These are phyloP conservation scores for Aspergillus amoenus DNA, from an alignment of 2,329 filamentous ascomycete species.

Conservation along the genomic window DNA sequence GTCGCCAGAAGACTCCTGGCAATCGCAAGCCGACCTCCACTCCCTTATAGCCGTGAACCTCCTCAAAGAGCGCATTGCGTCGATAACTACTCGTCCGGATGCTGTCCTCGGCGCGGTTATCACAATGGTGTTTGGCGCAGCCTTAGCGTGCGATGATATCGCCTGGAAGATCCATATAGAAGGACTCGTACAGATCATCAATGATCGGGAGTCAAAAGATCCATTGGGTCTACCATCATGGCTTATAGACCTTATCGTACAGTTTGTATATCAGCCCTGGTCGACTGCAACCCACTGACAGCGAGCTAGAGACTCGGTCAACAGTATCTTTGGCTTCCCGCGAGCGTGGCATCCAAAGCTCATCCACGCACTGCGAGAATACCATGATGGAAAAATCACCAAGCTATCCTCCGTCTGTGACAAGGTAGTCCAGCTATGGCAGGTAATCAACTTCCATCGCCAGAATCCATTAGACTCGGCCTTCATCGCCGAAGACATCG, in stretches of 20 bases:
- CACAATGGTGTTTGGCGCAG: conserved; percentile 5
- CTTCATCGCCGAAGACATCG: background rate
- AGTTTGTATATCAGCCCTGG: background rate
- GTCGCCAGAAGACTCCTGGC: conserved; percentile 2
- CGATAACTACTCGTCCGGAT: background rate
- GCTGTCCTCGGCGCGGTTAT: conserved; percentile 1
- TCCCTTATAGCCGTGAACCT: background rate
- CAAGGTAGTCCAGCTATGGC: background rate
- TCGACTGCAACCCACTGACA: background rate
- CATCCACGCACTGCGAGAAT: background rate
- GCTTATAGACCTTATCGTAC: conserved; percentile 6
- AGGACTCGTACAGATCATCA: background rate
- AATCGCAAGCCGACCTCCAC: background rate
- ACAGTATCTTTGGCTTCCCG: conserved; percentile 6
- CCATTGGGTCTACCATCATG: background rate
- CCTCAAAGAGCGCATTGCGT: background rate
- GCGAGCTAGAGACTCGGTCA: conserved; percentile 1
- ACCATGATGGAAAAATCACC: background rate
- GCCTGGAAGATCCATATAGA: conserved; percentile 8
- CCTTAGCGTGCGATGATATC: background rate
- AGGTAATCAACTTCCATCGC: background rate
- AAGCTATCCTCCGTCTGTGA: background rate
- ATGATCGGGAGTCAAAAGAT: background rate
- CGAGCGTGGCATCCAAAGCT: conserved; percentile 3
- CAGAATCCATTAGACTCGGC: background rate